A percentile compares a stretch with the other conserved stretches of the same genome.
phyloP scores from a whole-genome alignment of 306 rosid species.

The Acacia confusa region DNA sequence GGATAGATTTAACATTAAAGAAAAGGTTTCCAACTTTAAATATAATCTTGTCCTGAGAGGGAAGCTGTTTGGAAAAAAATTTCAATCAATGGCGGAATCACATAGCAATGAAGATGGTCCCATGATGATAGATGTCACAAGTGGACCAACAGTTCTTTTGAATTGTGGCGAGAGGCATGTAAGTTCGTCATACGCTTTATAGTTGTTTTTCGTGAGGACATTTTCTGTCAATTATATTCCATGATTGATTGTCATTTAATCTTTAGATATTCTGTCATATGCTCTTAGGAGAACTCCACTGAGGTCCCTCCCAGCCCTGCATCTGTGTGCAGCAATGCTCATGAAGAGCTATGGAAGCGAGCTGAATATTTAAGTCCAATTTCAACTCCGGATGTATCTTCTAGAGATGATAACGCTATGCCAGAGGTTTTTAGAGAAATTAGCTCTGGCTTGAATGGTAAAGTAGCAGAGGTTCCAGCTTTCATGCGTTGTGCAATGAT shows the following conservation, averaged over 20 bases:
- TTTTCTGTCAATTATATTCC: constrained; percentile 30
- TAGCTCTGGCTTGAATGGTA: constrained; percentile 87
- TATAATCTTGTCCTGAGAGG: constrained; percentile 73
- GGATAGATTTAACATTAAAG: constrained; percentile 81
- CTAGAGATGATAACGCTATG: constrained; percentile 57
- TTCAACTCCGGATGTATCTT: constrained; percentile 77
- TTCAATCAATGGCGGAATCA: constrained; percentile 61
- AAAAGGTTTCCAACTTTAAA: constrained; percentile 75
- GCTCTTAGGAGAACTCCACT: constrained; percentile 81
- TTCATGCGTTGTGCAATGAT: constrained; percentile 26
- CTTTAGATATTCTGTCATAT: constrained; percentile 21
- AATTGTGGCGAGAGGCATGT: constrained; percentile 72
- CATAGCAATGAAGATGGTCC: constrained; percentile 41
- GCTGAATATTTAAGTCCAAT: constrained; percentile 68
- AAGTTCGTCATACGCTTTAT: constrained; percentile 40
- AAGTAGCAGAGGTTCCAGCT: constrained; percentile 17
- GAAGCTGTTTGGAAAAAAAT: constrained; percentile 77
- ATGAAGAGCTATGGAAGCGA: constrained; percentile 81
- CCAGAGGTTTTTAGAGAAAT: constrained; percentile 79
- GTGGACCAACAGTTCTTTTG: constrained; percentile 86
- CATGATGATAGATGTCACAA: constrained; percentile 59
- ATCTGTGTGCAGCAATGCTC: constrained; percentile 88
- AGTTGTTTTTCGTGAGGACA: neutral
- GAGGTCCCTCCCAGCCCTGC: constrained; percentile 99
- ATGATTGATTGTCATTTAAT: constrained; percentile 30